Evolutionary conservation across 2,329 filamentous ascomycete species (phyloP).

Genomic region (Phyllosticta paracitricarpa): DNA sequence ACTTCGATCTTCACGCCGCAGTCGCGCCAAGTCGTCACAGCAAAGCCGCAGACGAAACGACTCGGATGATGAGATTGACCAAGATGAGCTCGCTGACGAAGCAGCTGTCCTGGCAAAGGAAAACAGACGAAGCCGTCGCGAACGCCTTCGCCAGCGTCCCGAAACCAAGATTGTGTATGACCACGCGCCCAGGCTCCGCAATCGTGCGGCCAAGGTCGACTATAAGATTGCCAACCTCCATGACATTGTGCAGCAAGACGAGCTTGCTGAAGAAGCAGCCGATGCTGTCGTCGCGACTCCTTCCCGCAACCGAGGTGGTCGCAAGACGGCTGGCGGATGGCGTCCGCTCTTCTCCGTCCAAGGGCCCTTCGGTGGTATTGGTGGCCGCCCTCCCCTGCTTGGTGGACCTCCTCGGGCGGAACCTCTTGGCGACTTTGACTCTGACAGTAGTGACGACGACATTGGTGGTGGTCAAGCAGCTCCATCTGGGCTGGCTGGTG

Average conservation of each 20-base stretch:
- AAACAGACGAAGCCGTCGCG: slow-evolving; percentile 30
- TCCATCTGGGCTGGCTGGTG: slow-evolving; percentile 59
- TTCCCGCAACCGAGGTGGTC: slow-evolving; percentile 55
- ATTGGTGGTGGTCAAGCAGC: slow-evolving; percentile 60
- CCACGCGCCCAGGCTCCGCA: slow-evolving; percentile 49
- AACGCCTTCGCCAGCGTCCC: slow-evolving; percentile 17
- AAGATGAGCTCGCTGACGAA: slow-evolving; percentile 43
- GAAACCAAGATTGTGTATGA: slow-evolving; percentile 41
- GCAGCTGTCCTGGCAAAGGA: slow-evolving; percentile 49
- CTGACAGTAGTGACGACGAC: slow-evolving; percentile 95
- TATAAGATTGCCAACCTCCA: slow-evolving; percentile 72
- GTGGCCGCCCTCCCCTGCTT: slow-evolving; percentile 61
- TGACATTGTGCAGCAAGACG: slow-evolving; percentile 58
- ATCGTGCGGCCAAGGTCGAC: slow-evolving; percentile 62
- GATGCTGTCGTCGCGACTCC: slow-evolving; percentile 53
- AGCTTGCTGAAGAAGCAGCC: slow-evolving; percentile 56
- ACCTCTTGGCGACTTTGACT: slow-evolving; percentile 38
- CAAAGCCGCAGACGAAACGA: slow-evolving; percentile 36
- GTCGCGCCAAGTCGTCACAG: slow-evolving; percentile 33
- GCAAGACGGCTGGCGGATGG: slow-evolving; percentile 45
- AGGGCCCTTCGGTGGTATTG: slow-evolving; percentile 84
- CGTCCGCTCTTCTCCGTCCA: slow-evolving; percentile 79
- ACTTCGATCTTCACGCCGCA: neutral
- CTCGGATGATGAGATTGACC: slow-evolving; percentile 26
- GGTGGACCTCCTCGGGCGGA: slow-evolving; percentile 57